phyloP scores from a whole-genome alignment of 257 asterid genomes.

The Solanum corneliomulleri region DNA sequence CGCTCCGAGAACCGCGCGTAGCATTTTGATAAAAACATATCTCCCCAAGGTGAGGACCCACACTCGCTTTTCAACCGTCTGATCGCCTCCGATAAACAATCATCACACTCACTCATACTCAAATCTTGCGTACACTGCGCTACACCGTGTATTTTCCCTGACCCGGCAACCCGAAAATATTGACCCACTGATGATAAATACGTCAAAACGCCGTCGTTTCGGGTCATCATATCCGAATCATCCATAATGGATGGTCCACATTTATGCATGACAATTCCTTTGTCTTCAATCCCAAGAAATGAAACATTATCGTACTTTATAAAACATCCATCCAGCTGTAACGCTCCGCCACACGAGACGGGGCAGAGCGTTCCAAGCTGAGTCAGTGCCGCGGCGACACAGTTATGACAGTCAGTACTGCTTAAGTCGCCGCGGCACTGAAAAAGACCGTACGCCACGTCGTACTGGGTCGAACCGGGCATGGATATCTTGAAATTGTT shows the following conservation, averaged over 20 bases:
- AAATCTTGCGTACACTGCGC: slow-evolving; percentile 85
- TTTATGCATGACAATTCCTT: slow-evolving; percentile 34
- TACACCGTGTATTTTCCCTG: slow-evolving; percentile 61
- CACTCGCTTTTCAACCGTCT: slow-evolving; percentile 58
- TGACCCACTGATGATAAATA: slow-evolving; percentile 45
- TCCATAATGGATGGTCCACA: slow-evolving; percentile 49
- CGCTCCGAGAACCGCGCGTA: slow-evolving; percentile 78
- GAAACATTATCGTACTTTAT: slow-evolving; percentile 56
- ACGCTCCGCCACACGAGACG: slow-evolving; percentile 58
- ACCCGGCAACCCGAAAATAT: slow-evolving; percentile 59
- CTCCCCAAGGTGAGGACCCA: slow-evolving; percentile 62
- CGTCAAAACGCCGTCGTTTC: slow-evolving; percentile 42
- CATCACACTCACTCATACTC: slow-evolving; percentile 59
- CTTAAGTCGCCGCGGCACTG: slow-evolving; percentile 81
- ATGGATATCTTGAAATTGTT: slow-evolving; percentile 64
- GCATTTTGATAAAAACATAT: slow-evolving; percentile 76
- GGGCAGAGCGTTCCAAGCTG: slow-evolving; percentile 46
- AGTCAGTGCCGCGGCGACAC: slow-evolving; percentile 40
- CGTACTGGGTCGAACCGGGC: slow-evolving; percentile 41
- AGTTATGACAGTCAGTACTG: slow-evolving; percentile 37
- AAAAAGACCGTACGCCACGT: slow-evolving; percentile 54
- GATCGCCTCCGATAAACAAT: slow-evolving; percentile 68
- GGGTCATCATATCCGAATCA: slow-evolving; percentile 26
- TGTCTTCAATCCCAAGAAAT: slow-evolving; percentile 58
- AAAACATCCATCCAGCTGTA: slow-evolving; percentile 76